These are phyloP conservation scores for Fraxinus cuspidata DNA, from an alignment of 257 asterid species.

Conservation along the genomic window DNA sequence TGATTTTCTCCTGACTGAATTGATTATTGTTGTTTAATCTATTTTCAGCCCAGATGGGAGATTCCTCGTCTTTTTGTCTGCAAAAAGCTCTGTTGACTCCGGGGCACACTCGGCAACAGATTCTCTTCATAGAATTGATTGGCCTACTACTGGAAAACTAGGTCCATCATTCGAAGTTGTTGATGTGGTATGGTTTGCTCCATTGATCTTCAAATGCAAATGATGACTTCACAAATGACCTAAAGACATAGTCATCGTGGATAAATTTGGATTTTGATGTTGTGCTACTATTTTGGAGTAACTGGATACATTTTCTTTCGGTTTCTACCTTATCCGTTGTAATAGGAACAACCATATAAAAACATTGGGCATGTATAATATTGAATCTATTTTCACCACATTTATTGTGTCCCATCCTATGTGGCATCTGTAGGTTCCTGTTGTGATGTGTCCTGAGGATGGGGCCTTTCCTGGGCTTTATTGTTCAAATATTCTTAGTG, in stretches of 20 bases:
- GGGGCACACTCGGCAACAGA: conserved; percentile 84
- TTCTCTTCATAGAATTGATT: conserved; percentile 78
- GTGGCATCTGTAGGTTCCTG: conserved; percentile 63
- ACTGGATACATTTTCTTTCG: background rate
- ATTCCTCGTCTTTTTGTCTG: conserved; percentile 72
- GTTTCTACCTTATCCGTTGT: background rate
- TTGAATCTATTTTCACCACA: conserved; percentile 10
- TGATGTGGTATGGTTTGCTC: conserved; percentile 64
- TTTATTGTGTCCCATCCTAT: conserved; percentile 17
- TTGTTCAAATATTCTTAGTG: conserved; percentile 43
- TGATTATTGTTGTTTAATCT: background rate
- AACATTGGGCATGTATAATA: background rate
- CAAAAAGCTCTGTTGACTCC: conserved; percentile 74
- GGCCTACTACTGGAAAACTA: conserved; percentile 69
- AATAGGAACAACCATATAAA: background rate
- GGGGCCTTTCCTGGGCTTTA: conserved; percentile 90
- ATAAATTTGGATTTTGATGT: background rate
- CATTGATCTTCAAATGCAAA: background rate
- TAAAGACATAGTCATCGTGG: background rate
- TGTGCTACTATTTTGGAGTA: background rate
- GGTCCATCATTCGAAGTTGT: conserved; percentile 41
- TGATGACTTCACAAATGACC: conserved; percentile 8
- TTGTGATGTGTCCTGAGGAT: conserved; percentile 73
- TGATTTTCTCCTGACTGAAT: background rate
- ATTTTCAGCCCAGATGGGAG: conserved; percentile 81